Base-by-base conservation (phyloP, 163 green algal genomes). In the Chlamydomonas reinhardtii region DNA sequence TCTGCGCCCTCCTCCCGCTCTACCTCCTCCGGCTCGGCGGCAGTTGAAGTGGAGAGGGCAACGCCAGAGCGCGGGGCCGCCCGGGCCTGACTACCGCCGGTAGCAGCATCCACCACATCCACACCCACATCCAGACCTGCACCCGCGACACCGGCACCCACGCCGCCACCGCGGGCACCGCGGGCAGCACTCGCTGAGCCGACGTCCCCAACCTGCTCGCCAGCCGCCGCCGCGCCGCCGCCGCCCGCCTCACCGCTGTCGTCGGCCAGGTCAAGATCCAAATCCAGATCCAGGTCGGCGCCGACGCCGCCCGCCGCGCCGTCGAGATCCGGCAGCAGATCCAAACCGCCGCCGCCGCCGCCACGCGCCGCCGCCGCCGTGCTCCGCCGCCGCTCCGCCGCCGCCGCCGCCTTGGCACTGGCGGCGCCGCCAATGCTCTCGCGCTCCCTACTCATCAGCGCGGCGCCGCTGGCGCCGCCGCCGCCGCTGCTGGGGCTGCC, bases 401-500 rank as follows among this genome's bases (percentile, higher is more conserved):
- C 48, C 17, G 48, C 48, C 48, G 48, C 48, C 6, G 48, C 48
- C 48, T 19, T 56, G 12, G 64, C 62, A 27, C 61, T 29, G 24
- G 61, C 61, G 25, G 61, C 71, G 71, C 39, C 56, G 25, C 76
- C 76, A 15, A 43, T n/a, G 64, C 39, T 76, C 43, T 84, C 76
- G 2, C 64, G 64, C 39, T 84, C 76, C 19, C 76, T 39, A 31
- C 76, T 84, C 12, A 56, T 19, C 48, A 17, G 12, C 11, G 48
- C 48, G 6, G 11, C 37, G 20, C 20, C 76, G 31, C 65, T 65
- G 27, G n/a, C 15, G 35, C 59, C 22, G 37, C 27, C 22, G 37
- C 27, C 19, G 20, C 76, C 76, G 39, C 76, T 84, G 64, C 76
- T 84, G 14, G 76, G 76, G 19, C 76, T 84, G 39, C 76, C 65